Conservation (phyloP, 495 filamentous ascomycete species). For the Lasiosphaeriaceae sp. region DNA sequence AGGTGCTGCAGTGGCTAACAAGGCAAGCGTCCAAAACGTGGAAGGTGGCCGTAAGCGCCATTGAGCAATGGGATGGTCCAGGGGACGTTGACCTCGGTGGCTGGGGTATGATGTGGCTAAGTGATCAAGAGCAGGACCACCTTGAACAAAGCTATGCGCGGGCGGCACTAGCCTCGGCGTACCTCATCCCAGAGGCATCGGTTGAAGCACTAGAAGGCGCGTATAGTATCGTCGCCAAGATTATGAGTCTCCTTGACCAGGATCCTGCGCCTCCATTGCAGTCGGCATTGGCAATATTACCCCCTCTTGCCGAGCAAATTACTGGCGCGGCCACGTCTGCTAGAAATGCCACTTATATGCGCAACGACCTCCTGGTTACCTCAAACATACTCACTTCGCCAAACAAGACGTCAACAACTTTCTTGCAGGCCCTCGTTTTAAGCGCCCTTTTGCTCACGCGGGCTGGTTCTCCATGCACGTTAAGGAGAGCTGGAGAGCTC, state of each 20-base stretch:
- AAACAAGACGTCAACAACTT: slow-evolving; percentile 51
- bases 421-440: slow-evolving; percentile 65
- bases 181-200: slow-evolving; percentile 60
- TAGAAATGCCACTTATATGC: slow-evolving; percentile 42
- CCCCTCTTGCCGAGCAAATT: slow-evolving; percentile 34
- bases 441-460: slow-evolving; percentile 63
- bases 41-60: slow-evolving; percentile 54
- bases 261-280: slow-evolving; percentile 47
- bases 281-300: slow-evolving; percentile 37
- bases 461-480: slow-evolving; percentile 55
- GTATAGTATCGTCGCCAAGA: slow-evolving; percentile 57
- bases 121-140: slow-evolving; percentile 48
- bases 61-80: slow-evolving; percentile 78
- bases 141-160: slow-evolving; percentile 65
- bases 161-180: slow-evolving; percentile 67
- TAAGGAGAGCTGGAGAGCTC: slow-evolving; percentile 57
- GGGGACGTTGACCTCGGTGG: slow-evolving; percentile 74
- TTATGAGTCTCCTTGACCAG: slow-evolving; percentile 57
- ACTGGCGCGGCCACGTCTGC: slow-evolving; percentile 28
- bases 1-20: slow-evolving; percentile 74
- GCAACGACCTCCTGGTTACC: slow-evolving; percentile 53
- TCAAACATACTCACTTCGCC: slow-evolving; percentile 68
- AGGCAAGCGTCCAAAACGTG: slow-evolving; percentile 53
- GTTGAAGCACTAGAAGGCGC: slow-evolving; percentile 56
- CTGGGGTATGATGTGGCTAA: slow-evolving; percentile 51